Percentiles rank a stretch among this genome's conserved stretches.
Evolutionary conservation across 2,329 filamentous ascomycete species (phyloP).

Genomic region (Phaeosphaeria sp.): DNA sequence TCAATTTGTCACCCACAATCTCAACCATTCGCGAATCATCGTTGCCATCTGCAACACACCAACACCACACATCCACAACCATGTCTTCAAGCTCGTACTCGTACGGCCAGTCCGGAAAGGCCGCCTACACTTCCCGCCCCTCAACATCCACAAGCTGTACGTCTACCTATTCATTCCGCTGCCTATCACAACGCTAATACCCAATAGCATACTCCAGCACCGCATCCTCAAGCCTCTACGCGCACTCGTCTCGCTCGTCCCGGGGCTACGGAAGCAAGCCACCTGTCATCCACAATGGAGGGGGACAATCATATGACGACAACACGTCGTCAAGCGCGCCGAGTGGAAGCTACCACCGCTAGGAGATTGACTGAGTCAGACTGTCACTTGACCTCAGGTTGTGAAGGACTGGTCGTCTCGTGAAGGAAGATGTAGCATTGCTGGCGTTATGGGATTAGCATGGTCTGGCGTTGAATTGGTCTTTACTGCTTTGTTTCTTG

Average conservation of each 20-base stretch:
- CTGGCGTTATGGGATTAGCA: background rate
- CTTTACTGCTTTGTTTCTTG: background rate
- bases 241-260: slow-evolving; percentile 29
- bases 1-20: background rate
- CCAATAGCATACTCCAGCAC: slow-evolving; percentile 20
- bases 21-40: slow-evolving; percentile 16
- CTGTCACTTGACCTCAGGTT: background rate
- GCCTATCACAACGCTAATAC: slow-evolving; percentile 11
- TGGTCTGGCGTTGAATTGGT: background rate
- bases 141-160: slow-evolving; percentile 33
- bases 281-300: slow-evolving; percentile 36
- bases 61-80: slow-evolving; percentile 21
- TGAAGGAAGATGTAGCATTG: background rate
- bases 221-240: slow-evolving; percentile 33
- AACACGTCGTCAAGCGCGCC: slow-evolving; percentile 37
- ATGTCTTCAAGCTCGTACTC: slow-evolving; percentile 36
- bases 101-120: slow-evolving; percentile 28
- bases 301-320: slow-evolving; percentile 35
- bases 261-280: slow-evolving; percentile 39
- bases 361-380: background rate
- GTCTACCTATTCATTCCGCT: slow-evolving; percentile 11
- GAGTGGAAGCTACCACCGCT: slow-evolving; percentile 40
- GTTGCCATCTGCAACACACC: slow-evolving; percentile 9
- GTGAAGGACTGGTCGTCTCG: too few species aligned
- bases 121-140: slow-evolving; percentile 29